A percentile compares a stretch with the other conserved stretches of the same genome.
Evolutionary conservation across 768 basidiomycete species (phyloP).

Genomic region (Galerina marginata): DNA sequence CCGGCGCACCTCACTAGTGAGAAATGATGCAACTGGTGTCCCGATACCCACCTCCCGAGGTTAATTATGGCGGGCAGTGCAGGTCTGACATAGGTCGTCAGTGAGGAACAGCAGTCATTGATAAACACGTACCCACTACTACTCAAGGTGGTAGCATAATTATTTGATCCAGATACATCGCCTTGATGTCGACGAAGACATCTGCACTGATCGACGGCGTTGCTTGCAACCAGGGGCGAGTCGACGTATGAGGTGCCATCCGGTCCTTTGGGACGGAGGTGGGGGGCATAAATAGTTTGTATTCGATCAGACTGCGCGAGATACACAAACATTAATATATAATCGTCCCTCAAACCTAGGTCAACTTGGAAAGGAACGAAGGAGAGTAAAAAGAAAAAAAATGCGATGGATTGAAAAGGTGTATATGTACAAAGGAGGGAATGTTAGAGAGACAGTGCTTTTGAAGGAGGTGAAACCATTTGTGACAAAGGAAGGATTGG

Average conservation of each 20-base stretch:
- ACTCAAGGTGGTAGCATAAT: too few relatives aligned
- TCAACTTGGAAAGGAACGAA: not conserved
- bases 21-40: too few relatives aligned
- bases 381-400: not conserved
- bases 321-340: constrained; percentile 4
- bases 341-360: not conserved
- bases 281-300: constrained; percentile 21
- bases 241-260: not conserved
- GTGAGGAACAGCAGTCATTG: too few relatives aligned
- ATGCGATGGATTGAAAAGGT: constrained; percentile 3
- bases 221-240: not conserved
- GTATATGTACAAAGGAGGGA: constrained; percentile 14
- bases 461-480: not conserved
- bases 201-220: not conserved
- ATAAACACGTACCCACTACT: too few relatives aligned
- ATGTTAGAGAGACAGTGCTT: not conserved
- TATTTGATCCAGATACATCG: too few relatives aligned
- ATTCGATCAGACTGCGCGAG: constrained; percentile 10
- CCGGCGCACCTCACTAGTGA: too few relatives aligned
- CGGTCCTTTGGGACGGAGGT: not conserved
- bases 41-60: too few relatives aligned
- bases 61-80: too few relatives aligned
- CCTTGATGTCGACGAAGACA: too few relatives aligned
- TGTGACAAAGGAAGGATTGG: not conserved
- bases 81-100: too few relatives aligned